Percentiles rank a stretch among this genome's conserved stretches.
Conservation (phyloP, 768 basidiomycete genomes). For the Mycena capillaripes region DNA sequence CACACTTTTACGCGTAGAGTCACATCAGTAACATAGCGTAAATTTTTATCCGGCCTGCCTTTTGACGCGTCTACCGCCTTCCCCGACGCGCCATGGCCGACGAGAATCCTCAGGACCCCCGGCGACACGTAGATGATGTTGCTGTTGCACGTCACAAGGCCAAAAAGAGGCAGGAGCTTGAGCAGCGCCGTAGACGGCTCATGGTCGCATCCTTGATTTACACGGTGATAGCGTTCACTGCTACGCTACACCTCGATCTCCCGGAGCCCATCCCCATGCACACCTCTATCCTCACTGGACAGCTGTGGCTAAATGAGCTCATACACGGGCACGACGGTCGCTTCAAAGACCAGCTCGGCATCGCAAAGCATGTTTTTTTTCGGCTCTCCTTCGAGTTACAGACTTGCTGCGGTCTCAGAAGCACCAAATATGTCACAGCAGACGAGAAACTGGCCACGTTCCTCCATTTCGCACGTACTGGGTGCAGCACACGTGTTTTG, state of each 20-base stretch:
- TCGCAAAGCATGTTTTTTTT: constrained; percentile 40
- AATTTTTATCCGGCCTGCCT: not conserved
- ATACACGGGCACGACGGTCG: constrained; percentile 35
- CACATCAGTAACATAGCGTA: constrained; percentile 13
- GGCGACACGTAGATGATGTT: not conserved
- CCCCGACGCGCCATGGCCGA: not conserved
- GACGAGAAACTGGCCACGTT: not conserved
- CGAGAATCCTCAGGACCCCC: not conserved
- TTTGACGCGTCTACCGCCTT: not conserved
- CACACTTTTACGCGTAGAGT: constrained; percentile 8
- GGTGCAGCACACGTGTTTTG: not conserved
- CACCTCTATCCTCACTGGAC: constrained; percentile 41
- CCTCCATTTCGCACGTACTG: not conserved
- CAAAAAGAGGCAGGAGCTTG: constrained; percentile 2
- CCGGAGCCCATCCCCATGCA: constrained; percentile 22
- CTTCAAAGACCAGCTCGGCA: constrained; percentile 37
- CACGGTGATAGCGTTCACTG: constrained; percentile 6
- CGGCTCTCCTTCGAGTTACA: constrained; percentile 42
- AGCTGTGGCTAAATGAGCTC: constrained; percentile 40
- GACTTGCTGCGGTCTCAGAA: constrained; percentile 21
- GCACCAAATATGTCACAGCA: constrained; percentile 39
- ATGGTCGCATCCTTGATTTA: not conserved
- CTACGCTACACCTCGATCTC: not conserved
- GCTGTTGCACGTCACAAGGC: not conserved
- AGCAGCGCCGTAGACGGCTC: not conserved